Evolutionary conservation across 2,329 filamentous ascomycete genomes (phyloP).

Genomic region (Penicillium brasilianum): DNA sequence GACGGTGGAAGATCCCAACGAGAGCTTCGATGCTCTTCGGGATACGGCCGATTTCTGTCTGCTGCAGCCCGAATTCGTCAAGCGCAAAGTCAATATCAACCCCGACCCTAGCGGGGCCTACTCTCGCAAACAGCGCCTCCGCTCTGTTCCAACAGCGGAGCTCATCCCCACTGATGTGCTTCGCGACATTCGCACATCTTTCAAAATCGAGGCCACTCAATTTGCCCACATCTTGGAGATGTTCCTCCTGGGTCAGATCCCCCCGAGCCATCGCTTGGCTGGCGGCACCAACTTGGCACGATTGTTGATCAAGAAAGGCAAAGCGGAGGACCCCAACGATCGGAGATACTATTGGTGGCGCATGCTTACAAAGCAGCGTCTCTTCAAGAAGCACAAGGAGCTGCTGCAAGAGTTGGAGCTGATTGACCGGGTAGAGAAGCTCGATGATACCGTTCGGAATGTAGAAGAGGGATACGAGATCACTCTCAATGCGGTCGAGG

Average conservation of each 20-base stretch:
- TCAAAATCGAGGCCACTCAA: conserved; percentile 66
- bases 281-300: conserved; percentile 58
- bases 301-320: conserved; percentile 53
- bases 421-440: conserved; percentile 61
- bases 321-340: conserved; percentile 59
- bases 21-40: conserved; percentile 68
- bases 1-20: conserved; percentile 90
- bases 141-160: conserved; percentile 55
- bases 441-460: conserved; percentile 63
- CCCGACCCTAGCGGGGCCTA: conserved; percentile 45
- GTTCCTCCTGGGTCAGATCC: conserved; percentile 64
- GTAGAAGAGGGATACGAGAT: conserved; percentile 65
- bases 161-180: conserved; percentile 60
- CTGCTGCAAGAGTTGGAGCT: conserved; percentile 63
- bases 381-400: conserved; percentile 66
- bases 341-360: conserved; percentile 69
- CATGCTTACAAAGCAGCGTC: conserved; percentile 65
- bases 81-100: conserved; percentile 55
- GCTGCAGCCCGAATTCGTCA: conserved; percentile 57
- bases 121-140: conserved; percentile 43
- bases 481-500: conserved; percentile 49
- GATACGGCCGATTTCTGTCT: conserved; percentile 65
- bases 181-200: conserved; percentile 54
- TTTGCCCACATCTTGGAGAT: conserved; percentile 67
- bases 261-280: conserved; percentile 52